Evolutionary conservation across 257 asterid genomes (phyloP).

Genomic region (Perilla frutescens): DNA sequence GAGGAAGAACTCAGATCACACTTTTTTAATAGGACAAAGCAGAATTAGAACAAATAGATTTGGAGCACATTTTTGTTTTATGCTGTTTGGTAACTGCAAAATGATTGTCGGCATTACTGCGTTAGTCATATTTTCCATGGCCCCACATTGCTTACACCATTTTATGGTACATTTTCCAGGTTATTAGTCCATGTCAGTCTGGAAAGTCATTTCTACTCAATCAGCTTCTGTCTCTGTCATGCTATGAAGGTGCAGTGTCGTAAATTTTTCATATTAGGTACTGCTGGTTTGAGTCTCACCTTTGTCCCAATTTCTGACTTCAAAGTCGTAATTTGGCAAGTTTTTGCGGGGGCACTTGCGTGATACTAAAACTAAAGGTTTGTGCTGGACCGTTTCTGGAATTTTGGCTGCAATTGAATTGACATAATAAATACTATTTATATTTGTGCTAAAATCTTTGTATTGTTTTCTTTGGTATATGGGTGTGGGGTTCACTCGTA

Average conservation of each 20-base stretch:
- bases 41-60: not conserved
- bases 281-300: not conserved
- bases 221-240: constrained; percentile 93
- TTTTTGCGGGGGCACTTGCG: constrained; percentile 99
- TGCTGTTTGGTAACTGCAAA: constrained; percentile 20
- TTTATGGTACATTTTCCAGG: constrained; percentile 52
- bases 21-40: too few relatives aligned
- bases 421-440: not conserved
- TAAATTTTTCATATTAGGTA: constrained; percentile 21
- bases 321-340: constrained; percentile 54
- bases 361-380: constrained; percentile 97
- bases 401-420: constrained; percentile 11
- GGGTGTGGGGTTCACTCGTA: constrained; percentile 95
- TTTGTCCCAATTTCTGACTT: constrained; percentile 30
- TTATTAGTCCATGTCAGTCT: constrained; percentile 97
- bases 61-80: constrained; percentile 3
- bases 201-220: constrained; percentile 96
- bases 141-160: not conserved
- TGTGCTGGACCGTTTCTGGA: constrained; percentile 16
- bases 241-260: constrained; percentile 79
- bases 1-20: too few relatives aligned
- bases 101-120: not conserved
- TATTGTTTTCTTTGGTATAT: constrained; percentile 63
- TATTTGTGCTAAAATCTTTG: constrained; percentile 8
- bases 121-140: not conserved